These are phyloP conservation scores for Agastache rugosa DNA, from an alignment of 257 asterid species.

Conservation along the genomic window DNA sequence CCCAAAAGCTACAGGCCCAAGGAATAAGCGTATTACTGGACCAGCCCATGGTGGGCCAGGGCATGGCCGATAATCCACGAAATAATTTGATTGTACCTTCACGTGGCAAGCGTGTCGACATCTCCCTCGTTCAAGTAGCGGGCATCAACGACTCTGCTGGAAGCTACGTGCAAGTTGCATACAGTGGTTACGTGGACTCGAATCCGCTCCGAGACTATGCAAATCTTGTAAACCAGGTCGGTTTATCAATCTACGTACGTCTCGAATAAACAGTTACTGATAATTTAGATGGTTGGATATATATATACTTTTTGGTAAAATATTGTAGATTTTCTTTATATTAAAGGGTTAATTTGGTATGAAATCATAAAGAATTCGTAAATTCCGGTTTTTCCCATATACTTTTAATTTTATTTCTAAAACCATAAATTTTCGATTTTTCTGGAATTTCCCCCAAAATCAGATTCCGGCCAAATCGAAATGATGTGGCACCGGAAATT, in stretches of 20 bases:
- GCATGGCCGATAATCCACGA: constrained; percentile 80
- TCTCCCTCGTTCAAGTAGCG: constrained; percentile 61
- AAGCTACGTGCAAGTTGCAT: constrained; percentile 57
- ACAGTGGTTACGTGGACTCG: constrained; percentile 49
- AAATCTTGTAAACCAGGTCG: constrained; percentile 46
- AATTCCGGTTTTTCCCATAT: too few relatives aligned
- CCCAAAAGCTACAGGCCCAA: constrained; percentile 30
- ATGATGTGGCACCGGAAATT: too few relatives aligned
- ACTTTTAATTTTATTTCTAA: too few relatives aligned
- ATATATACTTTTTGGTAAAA: too few relatives aligned
- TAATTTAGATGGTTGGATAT: too few relatives aligned
- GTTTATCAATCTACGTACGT: neutral
- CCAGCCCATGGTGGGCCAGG: constrained; percentile 77
- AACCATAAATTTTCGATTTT: too few relatives aligned
- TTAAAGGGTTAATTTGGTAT: too few relatives aligned
- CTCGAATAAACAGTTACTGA: too few relatives aligned
- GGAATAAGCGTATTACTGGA: constrained; percentile 35
- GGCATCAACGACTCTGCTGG: constrained; percentile 60
- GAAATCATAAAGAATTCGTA: too few relatives aligned
- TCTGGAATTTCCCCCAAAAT: too few relatives aligned
- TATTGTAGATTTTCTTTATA: too few relatives aligned
- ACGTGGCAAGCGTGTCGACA: constrained; percentile 48
- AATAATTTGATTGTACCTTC: constrained; percentile 41
- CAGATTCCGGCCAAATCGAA: too few relatives aligned
- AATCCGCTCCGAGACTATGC: constrained; percentile 3